Evolutionary conservation across 495 filamentous ascomycete species (phyloP).

Genomic region (Gamarada debralockiae): DNA sequence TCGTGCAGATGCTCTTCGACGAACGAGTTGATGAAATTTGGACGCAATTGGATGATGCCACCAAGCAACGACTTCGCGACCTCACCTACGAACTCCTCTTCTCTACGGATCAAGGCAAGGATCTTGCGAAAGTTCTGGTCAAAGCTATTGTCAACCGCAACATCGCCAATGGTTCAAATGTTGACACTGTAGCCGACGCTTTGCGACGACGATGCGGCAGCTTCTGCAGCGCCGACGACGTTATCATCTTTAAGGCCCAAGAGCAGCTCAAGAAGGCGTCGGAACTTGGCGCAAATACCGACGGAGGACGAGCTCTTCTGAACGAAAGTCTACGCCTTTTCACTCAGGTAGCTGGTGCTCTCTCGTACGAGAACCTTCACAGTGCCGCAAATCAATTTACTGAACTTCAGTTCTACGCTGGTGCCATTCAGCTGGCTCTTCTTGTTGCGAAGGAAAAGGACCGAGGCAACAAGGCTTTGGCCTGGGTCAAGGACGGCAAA

Average conservation of each 20-base stretch:
- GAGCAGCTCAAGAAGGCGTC: slow-evolving; percentile 84
- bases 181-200: slow-evolving; percentile 94
- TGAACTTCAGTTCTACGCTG: slow-evolving; percentile 81
- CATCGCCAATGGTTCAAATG: slow-evolving; percentile 91
- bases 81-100: slow-evolving; percentile 88
- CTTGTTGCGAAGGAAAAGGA: slow-evolving; percentile 77
- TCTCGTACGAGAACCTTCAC: slow-evolving; percentile 77
- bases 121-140: slow-evolving; percentile 92
- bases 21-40: slow-evolving; percentile 88
- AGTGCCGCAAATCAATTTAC: slow-evolving; percentile 76
- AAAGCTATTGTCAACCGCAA: slow-evolving; percentile 98
- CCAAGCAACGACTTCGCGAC: slow-evolving; percentile 62
- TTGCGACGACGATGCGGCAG: slow-evolving; percentile 85
- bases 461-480: slow-evolving; percentile 73
- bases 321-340: slow-evolving; percentile 88
- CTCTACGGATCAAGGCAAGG: slow-evolving; percentile 69
- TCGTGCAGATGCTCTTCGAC: slow-evolving; percentile 88
- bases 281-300: slow-evolving; percentile 70
- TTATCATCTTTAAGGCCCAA: slow-evolving; percentile 96
- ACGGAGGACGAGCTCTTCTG: slow-evolving; percentile 73
- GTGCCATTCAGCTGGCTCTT: slow-evolving; percentile 86
- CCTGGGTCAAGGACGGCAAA: slow-evolving; percentile 59
- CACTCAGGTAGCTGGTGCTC: slow-evolving; percentile 74
- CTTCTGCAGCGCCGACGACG: slow-evolving; percentile 96
- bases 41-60: slow-evolving; percentile 63